A percentile compares a stretch with the other conserved stretches of the same genome.
Conservation (phyloP, 2,329 filamentous ascomycete species). For the Fusarium sp. region DNA sequence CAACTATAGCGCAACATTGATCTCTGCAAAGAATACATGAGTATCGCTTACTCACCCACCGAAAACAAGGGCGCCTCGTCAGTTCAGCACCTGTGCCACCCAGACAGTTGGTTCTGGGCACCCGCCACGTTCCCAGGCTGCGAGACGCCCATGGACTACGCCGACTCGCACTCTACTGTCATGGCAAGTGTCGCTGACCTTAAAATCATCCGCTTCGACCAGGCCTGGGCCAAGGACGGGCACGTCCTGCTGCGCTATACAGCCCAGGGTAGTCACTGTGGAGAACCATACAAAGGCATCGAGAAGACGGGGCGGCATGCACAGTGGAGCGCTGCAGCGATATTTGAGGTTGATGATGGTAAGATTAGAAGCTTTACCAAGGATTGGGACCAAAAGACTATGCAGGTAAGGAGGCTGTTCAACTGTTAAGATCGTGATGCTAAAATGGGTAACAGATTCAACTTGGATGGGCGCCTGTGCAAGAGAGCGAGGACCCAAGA, state of each 20-base stretch:
- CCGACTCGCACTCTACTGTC: constrained; percentile 43
- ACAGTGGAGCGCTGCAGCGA: constrained; percentile 38
- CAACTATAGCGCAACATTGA: constrained; percentile 15
- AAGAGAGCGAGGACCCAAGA: constrained; percentile 42
- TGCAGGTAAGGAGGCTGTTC: constrained; percentile 7
- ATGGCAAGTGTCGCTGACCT: constrained; percentile 45
- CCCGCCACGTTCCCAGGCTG: constrained; percentile 37
- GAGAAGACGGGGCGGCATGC: constrained; percentile 37
- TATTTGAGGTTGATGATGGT: constrained; percentile 44
- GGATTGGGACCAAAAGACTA: constrained; percentile 36
- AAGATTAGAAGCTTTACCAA: constrained; percentile 36
- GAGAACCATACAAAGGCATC: constrained; percentile 46
- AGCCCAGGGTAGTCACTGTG: constrained; percentile 43
- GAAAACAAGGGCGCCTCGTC: constrained; percentile 34
- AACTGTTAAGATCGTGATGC: neutral
- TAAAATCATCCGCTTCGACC: constrained; percentile 42
- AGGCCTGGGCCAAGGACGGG: constrained; percentile 45
- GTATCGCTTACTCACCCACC: constrained; percentile 32
- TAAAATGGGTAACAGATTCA: constrained; percentile 37
- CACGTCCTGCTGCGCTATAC: constrained; percentile 47
- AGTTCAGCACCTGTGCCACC: constrained; percentile 30
- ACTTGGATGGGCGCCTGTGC: constrained; percentile 45
- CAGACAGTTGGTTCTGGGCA: constrained; percentile 39
- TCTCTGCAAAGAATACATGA: constrained; percentile 36
- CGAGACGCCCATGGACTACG: constrained; percentile 42